A percentile compares a stretch with the other conserved stretches of the same genome.
Conservation (phyloP, 202 grass and related monocot genomes). For the Zoysia matrella region DNA sequence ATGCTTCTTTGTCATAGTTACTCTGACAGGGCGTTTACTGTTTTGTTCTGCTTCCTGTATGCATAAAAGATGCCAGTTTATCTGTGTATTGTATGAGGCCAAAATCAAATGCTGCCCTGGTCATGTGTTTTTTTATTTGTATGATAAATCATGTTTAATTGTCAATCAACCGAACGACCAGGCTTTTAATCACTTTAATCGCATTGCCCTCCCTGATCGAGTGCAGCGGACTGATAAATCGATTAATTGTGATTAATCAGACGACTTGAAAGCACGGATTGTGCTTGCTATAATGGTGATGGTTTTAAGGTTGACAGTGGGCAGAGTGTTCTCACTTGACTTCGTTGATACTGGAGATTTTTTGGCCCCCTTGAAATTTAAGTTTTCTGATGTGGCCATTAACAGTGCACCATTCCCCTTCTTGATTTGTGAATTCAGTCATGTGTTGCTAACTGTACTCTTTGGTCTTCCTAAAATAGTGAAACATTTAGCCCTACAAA, state of each 20-base stretch:
- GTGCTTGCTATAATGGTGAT: neutral
- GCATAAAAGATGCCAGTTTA: slow-evolving; percentile 4
- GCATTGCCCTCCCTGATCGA: too few relatives aligned
- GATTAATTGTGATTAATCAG: too few relatives aligned
- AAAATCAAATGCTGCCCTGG: too few relatives aligned
- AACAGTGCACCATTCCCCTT: neutral
- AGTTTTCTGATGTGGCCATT: slow-evolving; percentile 17
- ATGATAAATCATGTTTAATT: too few relatives aligned
- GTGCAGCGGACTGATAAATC: too few relatives aligned
- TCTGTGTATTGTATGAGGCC: neutral
- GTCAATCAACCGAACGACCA: too few relatives aligned
- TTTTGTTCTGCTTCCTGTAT: slow-evolving; percentile 14
- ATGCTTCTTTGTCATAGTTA: slow-evolving; percentile 80
- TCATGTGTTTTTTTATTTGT: too few relatives aligned
- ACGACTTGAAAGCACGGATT: neutral
- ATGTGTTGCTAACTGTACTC: neutral
- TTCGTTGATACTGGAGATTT: neutral
- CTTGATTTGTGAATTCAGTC: neutral
- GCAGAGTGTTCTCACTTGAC: neutral
- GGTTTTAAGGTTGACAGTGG: neutral
- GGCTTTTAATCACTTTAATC: too few relatives aligned
- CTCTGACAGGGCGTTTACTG: slow-evolving; percentile 71
- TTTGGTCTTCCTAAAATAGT: neutral
- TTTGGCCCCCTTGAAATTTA: slow-evolving; percentile 4
- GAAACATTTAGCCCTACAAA: neutral